Evolutionary conservation across 805 yeast species (phyloP).

Genomic region (Cephaloascus albidus): DNA sequence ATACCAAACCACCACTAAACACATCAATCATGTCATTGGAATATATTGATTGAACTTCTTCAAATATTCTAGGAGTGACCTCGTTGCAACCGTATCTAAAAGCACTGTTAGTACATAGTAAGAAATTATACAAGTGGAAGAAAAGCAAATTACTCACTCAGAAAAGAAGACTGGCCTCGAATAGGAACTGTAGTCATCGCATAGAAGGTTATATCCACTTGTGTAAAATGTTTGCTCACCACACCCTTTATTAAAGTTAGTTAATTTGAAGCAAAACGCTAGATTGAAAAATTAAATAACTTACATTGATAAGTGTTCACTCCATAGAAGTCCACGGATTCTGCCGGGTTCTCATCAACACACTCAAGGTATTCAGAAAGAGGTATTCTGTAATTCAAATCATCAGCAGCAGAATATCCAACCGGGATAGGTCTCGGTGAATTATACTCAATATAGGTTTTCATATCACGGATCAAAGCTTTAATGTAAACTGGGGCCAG

Average conservation of each 20-base stretch:
- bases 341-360: constrained; percentile 37
- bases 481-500: constrained; percentile 69
- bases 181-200: constrained; percentile 58
- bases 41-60: constrained; percentile 63
- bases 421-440: constrained; percentile 69
- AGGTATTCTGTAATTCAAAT: constrained; percentile 63
- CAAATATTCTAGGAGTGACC: constrained; percentile 69
- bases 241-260: constrained; percentile 22
- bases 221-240: constrained; percentile 77
- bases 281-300: too few relatives aligned
- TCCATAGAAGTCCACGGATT: constrained; percentile 72
- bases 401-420: constrained; percentile 97
- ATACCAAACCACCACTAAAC: constrained; percentile 80
- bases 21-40: constrained; percentile 65
- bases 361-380: constrained; percentile 79
- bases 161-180: constrained; percentile 79
- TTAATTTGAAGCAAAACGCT: too few relatives aligned
- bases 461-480: constrained; percentile 75
- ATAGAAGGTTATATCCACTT: constrained; percentile 61
- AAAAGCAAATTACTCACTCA: constrained; percentile 39
- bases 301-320: constrained; percentile 72
- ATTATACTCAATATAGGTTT: constrained; percentile 52
- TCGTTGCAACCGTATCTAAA: constrained; percentile 66
- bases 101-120: constrained; percentile 6
- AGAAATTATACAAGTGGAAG: background rate